Conservation (phyloP, 1,139 yeast genomes). For the Saccharomyces hybrid region DNA sequence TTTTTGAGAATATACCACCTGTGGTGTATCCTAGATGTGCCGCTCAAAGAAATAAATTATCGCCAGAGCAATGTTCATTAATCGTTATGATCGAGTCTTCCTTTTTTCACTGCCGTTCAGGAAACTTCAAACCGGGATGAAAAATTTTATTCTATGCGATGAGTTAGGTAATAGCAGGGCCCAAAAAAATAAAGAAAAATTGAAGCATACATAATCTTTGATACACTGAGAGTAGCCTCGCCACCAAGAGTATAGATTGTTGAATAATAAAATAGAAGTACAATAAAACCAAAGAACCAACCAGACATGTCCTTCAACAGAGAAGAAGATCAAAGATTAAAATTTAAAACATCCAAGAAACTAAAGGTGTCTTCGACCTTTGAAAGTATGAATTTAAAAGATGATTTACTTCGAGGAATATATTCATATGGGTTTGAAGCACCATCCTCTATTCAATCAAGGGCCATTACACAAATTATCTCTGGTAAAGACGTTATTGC, state of each 20-base stretch:
- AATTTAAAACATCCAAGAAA: conserved; percentile 56
- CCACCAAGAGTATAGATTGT: background rate
- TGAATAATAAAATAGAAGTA: background rate
- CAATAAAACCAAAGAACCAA: background rate
- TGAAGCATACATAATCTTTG: background rate
- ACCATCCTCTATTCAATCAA: conserved; percentile 91
- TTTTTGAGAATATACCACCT: background rate
- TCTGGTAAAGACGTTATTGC: conserved; percentile 90
- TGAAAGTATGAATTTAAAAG: conserved; percentile 73
- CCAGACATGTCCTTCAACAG: conserved; percentile 45
- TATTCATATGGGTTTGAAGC: conserved; percentile 89
- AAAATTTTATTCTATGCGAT: background rate
- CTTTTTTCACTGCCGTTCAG: background rate
- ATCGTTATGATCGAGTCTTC: background rate
- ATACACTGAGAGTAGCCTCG: background rate
- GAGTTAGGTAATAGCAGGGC: background rate
- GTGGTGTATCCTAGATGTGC: background rate
- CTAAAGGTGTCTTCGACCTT: conserved; percentile 60
- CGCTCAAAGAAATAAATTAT: no score
- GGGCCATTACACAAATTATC: conserved; percentile 90
- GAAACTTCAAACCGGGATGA: background rate
- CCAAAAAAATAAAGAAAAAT: background rate
- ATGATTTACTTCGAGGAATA: conserved; percentile 62
- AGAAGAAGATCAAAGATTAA: conserved; percentile 49
- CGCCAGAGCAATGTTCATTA: no score